These are phyloP conservation scores for Berberis vulgaris DNA, from an alignment of 164 flowering plant species.

Conservation along the genomic window DNA sequence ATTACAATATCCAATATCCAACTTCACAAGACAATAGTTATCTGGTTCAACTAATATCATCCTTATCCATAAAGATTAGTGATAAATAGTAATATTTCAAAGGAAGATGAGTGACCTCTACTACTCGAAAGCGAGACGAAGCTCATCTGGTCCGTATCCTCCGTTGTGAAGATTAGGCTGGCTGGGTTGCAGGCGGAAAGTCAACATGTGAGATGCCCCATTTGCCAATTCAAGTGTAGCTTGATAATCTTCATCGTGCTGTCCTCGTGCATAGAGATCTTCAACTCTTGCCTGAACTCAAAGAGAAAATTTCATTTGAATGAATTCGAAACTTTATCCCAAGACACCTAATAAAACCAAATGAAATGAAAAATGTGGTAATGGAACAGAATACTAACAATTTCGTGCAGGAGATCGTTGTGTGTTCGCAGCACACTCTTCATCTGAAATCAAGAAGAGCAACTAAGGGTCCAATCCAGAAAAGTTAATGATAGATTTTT, in stretches of 20 bases:
- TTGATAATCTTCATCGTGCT: conserved; percentile 27
- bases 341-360: background rate
- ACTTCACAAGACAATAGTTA: no score
- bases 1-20: no score
- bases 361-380: background rate
- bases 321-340: background rate
- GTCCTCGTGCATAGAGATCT: conserved; percentile 22
- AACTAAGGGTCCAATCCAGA: background rate
- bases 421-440: conserved; percentile 24
- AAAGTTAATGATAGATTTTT: no score
- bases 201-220: conserved; percentile 27
- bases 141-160: conserved; percentile 22
- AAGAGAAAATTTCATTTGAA: background rate
- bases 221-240: conserved; percentile 21
- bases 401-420: conserved; percentile 19
- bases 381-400: conserved; percentile 21
- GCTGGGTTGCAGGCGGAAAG: conserved; percentile 22
- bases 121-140: conserved; percentile 42
- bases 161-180: conserved; percentile 24
- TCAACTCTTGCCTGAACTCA: conserved; percentile 20
- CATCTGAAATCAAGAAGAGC: conserved; percentile 14
- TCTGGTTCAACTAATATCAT: no score
- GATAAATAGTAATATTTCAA: no score
- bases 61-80: no score
- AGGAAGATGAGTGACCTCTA: no score